These are phyloP conservation scores for Purpureocillium lavendulum DNA, from an alignment of 2,329 filamentous ascomycete genomes.

Conservation along the genomic window DNA sequence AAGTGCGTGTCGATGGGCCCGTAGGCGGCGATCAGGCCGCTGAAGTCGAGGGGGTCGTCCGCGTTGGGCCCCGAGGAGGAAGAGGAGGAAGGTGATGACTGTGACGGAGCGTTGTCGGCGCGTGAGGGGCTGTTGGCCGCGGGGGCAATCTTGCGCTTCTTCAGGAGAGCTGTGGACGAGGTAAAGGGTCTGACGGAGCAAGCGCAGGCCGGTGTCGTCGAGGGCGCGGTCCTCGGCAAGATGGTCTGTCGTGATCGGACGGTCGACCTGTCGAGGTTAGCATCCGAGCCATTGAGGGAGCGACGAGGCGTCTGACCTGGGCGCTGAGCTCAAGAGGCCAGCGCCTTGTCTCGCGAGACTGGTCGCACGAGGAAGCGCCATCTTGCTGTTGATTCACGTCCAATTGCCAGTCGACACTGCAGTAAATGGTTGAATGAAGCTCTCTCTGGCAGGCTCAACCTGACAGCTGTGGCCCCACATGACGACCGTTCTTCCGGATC, in stretches of 20 bases:
- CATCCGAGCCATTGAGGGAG: too few species aligned
- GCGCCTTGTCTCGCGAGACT: conserved; percentile 10
- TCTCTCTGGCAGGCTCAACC: not conserved
- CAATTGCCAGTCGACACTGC: too few species aligned
- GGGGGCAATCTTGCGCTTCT: conserved; percentile 29
- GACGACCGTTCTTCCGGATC: too few species aligned
- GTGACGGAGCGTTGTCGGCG: conserved; percentile 9
- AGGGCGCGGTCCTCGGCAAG: not conserved
- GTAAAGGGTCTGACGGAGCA: conserved; percentile 15
- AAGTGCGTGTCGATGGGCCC: conserved; percentile 32
- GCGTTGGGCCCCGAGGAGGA: conserved; percentile 21
- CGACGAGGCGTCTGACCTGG: conserved; percentile 9
- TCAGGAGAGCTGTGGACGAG: conserved; percentile 18
- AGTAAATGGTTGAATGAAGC: not conserved
- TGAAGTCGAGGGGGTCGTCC: conserved; percentile 39
- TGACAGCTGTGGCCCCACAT: too few species aligned
- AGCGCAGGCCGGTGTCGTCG: conserved; percentile 6
- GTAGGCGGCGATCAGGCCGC: conserved; percentile 37
- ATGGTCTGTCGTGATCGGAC: too few species aligned
- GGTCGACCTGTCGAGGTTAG: too few species aligned
- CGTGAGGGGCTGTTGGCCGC: conserved; percentile 19
- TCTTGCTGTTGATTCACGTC: not conserved
- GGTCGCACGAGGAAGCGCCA: conserved; percentile 3
- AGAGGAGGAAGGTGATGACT: conserved; percentile 11
- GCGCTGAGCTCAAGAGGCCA: conserved; percentile 13